Percentiles rank a stretch among this genome's conserved stretches.
These are phyloP conservation scores for Trichopus zeylanicus DNA, from an alignment of 116 monocot species.

Conservation along the genomic window DNA sequence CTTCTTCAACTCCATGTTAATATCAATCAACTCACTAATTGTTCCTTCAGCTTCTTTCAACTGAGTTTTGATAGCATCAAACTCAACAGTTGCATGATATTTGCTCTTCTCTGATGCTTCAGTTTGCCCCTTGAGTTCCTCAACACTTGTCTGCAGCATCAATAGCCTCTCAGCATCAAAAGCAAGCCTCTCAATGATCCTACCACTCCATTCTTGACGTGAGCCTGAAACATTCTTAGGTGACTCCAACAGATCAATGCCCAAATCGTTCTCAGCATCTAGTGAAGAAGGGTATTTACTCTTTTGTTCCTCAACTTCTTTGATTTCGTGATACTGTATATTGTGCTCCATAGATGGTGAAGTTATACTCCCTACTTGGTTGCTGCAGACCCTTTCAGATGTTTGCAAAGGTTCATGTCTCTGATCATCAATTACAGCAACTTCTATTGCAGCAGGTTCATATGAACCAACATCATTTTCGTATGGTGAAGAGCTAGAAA, in stretches of 20 bases:
- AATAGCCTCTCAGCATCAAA: constrained; percentile 53
- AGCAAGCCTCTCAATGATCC: constrained; percentile 39
- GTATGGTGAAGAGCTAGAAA: constrained; percentile 25
- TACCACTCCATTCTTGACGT: constrained; percentile 36
- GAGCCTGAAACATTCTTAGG: constrained; percentile 17
- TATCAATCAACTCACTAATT: constrained; percentile 32
- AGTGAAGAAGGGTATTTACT: too few relatives aligned
- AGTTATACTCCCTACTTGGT: too few relatives aligned
- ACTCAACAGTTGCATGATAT: constrained; percentile 24
- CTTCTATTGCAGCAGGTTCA: constrained; percentile 2
- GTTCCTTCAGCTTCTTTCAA: constrained; percentile 40
- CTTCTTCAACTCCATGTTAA: constrained; percentile 31
- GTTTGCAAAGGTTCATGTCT: constrained; percentile 79
- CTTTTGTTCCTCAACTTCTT: background rate
- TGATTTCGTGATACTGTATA: background rate
- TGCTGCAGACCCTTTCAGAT: too few relatives aligned
- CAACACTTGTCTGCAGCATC: constrained; percentile 22
- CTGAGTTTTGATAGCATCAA: constrained; percentile 30
- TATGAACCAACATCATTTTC: constrained; percentile 2
- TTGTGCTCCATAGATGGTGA: too few relatives aligned
- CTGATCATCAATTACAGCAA: constrained; percentile 36
- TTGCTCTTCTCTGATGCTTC: constrained; percentile 32
- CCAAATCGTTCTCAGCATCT: constrained; percentile 59
- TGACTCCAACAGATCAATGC: constrained; percentile 45
- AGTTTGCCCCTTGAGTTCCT: constrained; percentile 50